Base-by-base conservation (phyloP, 345 rosid genomes). In the Toxicodendron radicans region DNA sequence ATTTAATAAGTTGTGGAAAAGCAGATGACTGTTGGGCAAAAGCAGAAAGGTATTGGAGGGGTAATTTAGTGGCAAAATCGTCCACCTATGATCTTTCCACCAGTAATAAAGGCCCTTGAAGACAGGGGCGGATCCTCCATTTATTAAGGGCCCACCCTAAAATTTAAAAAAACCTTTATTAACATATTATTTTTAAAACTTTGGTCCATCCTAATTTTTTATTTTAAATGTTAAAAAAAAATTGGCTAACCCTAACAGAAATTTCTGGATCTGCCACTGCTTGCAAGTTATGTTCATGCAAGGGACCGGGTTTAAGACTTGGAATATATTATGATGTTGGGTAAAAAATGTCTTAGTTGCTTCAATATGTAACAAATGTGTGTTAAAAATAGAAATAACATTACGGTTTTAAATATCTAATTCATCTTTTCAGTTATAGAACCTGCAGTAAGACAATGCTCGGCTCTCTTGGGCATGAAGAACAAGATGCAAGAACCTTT, bases 381-480 rank as follows among this genome's bases (percentile, higher is more conserved):
- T 18, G 58, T 49, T 67, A 67, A 14, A 67, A 3, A 1, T 67
- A 27, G 4, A 67, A 72, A 2, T 52, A 32, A 35, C 12, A 4
- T 14, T 20, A 30, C 20, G 17, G 0, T 2, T 66, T 41, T 21
- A 43, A 45, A 61, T 10, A 21, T n/a, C 16, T 18, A 53, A 10
- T 16, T 38, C n/a, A 32, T 58, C 7, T 58, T 11, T 17, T 1
- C 81, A 84, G 85, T 54, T 79, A 68, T 48, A 71, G 76, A 59
- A 85, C 89, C n/a, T 87, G 93, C 77, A 84, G 93, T 76, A 81
- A 77, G 62, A 81, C 73, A 64, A 82, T 85, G 91, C 91, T 91
- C 0, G 93, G 91, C 23, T 89, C 87, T 62, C 80, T 87, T 2
- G 86, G 89, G 24, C 84, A 83, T 77, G 89, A 89, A 67, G 80